Evolutionary conservation across 148 eudicot species (phyloP), one percentile per base, ranked within the genome.

Genomic region (Nyssa sinensis): DNA sequence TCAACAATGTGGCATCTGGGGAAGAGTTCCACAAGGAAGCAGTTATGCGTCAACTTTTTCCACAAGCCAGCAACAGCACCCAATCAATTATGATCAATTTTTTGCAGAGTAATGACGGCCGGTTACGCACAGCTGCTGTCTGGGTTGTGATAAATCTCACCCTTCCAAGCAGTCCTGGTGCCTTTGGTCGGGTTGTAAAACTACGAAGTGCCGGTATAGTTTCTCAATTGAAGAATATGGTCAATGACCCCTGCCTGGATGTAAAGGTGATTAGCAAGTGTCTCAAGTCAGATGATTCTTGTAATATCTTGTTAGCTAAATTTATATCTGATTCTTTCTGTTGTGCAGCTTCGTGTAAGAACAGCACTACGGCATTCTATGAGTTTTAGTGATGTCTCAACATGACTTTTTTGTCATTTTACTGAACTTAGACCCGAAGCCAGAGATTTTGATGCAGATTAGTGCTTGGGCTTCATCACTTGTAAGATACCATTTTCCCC

Each of bases 71-170:
- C 65, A 76, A 77, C 53, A 57, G 73, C 69, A 86, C 77, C 28
- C 88, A 84, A 64, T 77, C 87, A 60, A 58, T 87, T 51, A 21
- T 91, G 72, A 60, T 81, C 80, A 89, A 86, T 71, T 83, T 84
- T 78, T 81, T 93, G 84, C 90, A 80, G 70, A 96, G 87, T 84
- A 81, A 67, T 55, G 88, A 87, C 77, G 81, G 81, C 78, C 81
- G 75, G 49, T 78, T 96, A 77, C 90, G 99, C 31, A 83, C 89
- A 34, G 99, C 93, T 73, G 73, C 92, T 72, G 82, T 84, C 60
- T 96, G 99, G 99, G 55, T 91, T 66, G 67, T 96, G 29, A 77
- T 93, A 37, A 93, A 96, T 86, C 94, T 96, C 75, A 86, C 92
- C 11, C 66, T 82, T 66, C 94, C 95, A n/a, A 77, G 87, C 78